Conservation (phyloP, 2,329 filamentous ascomycete genomes). For the Penicillium sp. region DNA sequence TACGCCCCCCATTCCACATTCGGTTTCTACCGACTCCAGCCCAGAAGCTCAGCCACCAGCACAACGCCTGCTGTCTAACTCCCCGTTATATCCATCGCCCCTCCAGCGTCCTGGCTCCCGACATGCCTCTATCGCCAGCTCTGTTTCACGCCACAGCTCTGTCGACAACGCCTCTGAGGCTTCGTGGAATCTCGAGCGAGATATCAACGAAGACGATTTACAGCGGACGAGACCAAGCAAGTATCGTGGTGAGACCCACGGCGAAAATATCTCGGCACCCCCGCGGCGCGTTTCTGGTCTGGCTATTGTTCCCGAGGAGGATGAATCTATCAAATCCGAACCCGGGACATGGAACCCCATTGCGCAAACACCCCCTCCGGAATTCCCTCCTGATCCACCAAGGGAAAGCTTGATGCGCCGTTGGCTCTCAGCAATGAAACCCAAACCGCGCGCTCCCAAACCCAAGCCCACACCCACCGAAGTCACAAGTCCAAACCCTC, state of each 20-base stretch:
- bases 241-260: conserved; percentile 23
- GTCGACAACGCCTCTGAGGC: conserved; percentile 36
- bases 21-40: conserved; percentile 36
- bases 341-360: background rate
- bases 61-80: conserved; percentile 17
- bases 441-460: background rate
- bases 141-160: conserved; percentile 23
- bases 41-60: conserved; percentile 27
- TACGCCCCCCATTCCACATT: conserved; percentile 35
- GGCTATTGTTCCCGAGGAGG: conserved; percentile 31
- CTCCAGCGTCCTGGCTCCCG: conserved; percentile 23
- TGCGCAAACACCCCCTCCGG: background rate
- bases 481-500: background rate
- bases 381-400: background rate
- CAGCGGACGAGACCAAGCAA: conserved; percentile 34
- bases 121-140: conserved; percentile 16
- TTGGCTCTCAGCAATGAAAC: conserved; percentile 5
- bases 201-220: conserved; percentile 38
- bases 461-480: background rate
- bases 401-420: conserved; percentile 8
- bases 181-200: conserved; percentile 38
- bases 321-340: conserved; percentile 17
- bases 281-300: conserved; percentile 38
- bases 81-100: conserved; percentile 32
- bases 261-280: conserved; percentile 37